Evolutionary conservation across 2,329 filamentous ascomycete species (phyloP).

Genomic region (Hymenoscyphus fraxineus): DNA sequence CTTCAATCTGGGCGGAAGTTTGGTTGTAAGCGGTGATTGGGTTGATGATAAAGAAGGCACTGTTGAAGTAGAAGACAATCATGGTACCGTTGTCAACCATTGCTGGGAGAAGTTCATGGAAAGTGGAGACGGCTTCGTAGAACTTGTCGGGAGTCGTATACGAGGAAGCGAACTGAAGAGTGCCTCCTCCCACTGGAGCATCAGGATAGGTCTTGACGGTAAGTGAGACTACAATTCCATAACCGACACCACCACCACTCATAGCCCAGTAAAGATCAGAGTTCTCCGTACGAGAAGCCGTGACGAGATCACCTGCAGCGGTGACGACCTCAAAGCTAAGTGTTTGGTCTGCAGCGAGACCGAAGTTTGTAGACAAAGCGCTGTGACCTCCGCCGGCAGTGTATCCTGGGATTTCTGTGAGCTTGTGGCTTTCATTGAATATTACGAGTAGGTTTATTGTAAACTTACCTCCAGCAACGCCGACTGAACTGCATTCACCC

Average conservation of each 20-base stretch:
- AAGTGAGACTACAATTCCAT: constrained; percentile 53
- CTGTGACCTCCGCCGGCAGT: constrained; percentile 47
- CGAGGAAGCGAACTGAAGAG: constrained; percentile 40
- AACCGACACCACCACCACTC: constrained; percentile 55
- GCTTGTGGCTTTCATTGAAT: too few relatives aligned
- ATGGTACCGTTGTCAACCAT: constrained; percentile 49
- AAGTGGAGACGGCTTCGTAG: constrained; percentile 46
- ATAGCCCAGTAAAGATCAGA: constrained; percentile 62
- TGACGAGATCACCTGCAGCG: constrained; percentile 45
- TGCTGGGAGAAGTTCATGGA: constrained; percentile 42
- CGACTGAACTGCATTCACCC: constrained; percentile 54
- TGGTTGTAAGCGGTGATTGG: constrained; percentile 47
- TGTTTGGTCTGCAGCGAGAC: constrained; percentile 57
- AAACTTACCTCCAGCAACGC: constrained; percentile 48
- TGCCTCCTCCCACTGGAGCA: constrained; percentile 41
- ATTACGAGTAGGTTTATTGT: too few relatives aligned
- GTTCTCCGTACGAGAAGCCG: constrained; percentile 45
- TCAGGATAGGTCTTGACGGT: constrained; percentile 50
- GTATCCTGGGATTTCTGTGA: constrained; percentile 34
- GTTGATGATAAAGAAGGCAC: constrained; percentile 44
- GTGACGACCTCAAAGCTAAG: constrained; percentile 56
- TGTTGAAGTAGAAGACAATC: constrained; percentile 47
- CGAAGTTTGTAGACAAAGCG: constrained; percentile 37
- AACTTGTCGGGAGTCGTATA: constrained; percentile 40
- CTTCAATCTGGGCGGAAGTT: constrained; percentile 40